Evolutionary conservation across 2,329 filamentous ascomycete genomes (phyloP), one percentile per base, ranked within the genome.

Genomic region (Arthrinium phaeospermum): DNA sequence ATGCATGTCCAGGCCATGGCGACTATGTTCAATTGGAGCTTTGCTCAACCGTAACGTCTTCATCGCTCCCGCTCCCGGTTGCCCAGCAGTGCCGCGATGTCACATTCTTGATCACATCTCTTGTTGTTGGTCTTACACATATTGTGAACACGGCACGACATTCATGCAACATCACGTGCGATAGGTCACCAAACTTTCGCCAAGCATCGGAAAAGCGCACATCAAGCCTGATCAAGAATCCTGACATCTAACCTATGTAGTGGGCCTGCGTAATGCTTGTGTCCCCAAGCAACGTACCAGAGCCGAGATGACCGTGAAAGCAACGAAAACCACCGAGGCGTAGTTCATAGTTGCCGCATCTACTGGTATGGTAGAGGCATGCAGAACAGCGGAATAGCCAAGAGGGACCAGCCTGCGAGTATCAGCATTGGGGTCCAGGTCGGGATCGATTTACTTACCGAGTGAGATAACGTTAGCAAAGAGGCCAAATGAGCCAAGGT

Each of bases 301-400:
- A 13, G 85, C 86, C 1, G 92, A 89, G 72, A 94, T 86, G 51
- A 84, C 68, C 71, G 89, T 87, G 74, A 93, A 91, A 6, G 86
- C 91, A 37, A 92, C 88, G 76, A 94, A 93, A n/a, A 94, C 92
- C 46, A 91, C 92, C 19, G 90, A 90, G 1, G 92, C 92, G 81
- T 93, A 94, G 85, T 94, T 94, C 85, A 94, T 91, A 51, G 85
- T 86, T 24, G 82, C 79, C 7, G 86, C 76, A 24, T 78, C 81
- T 0, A 86, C 90, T 7, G 90, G 90, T n/a, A 93, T 83, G 61
- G 82, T 82, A 0, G 90, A 87, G 0, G 92, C 90, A 93, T 93
- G 82, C 90, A 94, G 85, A 94, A 94, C 22, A 94, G 87, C 1
- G 92, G 91, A 70, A 94, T 89, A 47, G 91, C 91, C 71, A 94